These are phyloP conservation scores for Dictyostelium discoideum DNA, from an alignment of 78 protist genomes.

Conservation along the genomic window dicty_2.7 NC_007089.4:280501-281000, in stretches of 20 bases:
- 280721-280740: no score
- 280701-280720: slow-evolving; percentile 55
- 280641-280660: slow-evolving; percentile 69
- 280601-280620: slow-evolving; percentile 52
- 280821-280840: slow-evolving; percentile 58
- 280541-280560: slow-evolving; percentile 72
- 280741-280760: neutral
- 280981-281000: slow-evolving; percentile 80
- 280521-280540: slow-evolving; percentile 60
- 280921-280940: slow-evolving; percentile 68
- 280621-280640: slow-evolving; percentile 77
- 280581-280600: slow-evolving; percentile 36
- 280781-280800: no score
- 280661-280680: slow-evolving; percentile 14
- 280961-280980: slow-evolving; percentile 65
- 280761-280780: no score
- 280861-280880: slow-evolving; percentile 46
- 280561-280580: slow-evolving; percentile 12
- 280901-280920: slow-evolving; percentile 66
- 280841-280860: slow-evolving; percentile 31
- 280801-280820: slow-evolving; percentile 63
- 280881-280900: slow-evolving; percentile 43
- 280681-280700: slow-evolving; percentile 53
- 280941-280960: slow-evolving; percentile 59
- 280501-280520: neutral